Base-by-base conservation (phyloP, 2,329 filamentous ascomycete species). In the Fusarium sp. region DNA sequence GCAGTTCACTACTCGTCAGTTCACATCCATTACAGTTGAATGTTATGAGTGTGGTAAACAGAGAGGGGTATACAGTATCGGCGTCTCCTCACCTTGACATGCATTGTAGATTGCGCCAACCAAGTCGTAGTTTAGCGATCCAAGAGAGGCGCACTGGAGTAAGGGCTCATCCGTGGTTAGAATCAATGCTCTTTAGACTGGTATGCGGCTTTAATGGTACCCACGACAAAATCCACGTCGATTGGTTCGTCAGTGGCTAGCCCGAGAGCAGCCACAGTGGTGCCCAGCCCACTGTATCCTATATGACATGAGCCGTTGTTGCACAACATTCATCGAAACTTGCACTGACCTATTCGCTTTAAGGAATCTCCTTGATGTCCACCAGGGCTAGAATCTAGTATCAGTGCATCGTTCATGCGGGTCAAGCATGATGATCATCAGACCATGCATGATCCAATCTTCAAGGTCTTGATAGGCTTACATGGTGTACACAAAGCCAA, bases 401-500 rank as follows among this genome's bases (percentile, higher is more conserved):
- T 77, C 62, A 77, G 66, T 62, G 59, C 32, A 55, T 69, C 52
- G 58, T 60, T 45, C 63, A 38, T 52, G 48, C 60, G 68, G 59
- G 47, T 45, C 68, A 47, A 22, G 36, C 60, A 57, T 50, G 51
- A 59, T 56, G 51, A 56, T 59, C 39, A 51, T 47, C 60, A 61
- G 57, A 52, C 17, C 48, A 63, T 64, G 42, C 54, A 63, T 61
- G 42, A 54, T 62, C 47, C 34, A 60, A 48, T 38, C 24, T 47
- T 28, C 44, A 36, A 58, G 30, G 39, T 57, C 64, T 30, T 24
- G 34, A 39, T 58, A 38, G 51, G 57, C 91, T 82, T 83, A 94
- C 92, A 97, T 93, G 13, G 93, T 92, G 80, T 97, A 94, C 12
- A 98, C 89, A 81, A 99, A 98, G 4, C 90, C 93, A 73, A 97